Percentiles rank a stretch among this genome's conserved stretches.
Conservation (phyloP, 768 basidiomycete genomes). For the Pisolithus sp. region DNA sequence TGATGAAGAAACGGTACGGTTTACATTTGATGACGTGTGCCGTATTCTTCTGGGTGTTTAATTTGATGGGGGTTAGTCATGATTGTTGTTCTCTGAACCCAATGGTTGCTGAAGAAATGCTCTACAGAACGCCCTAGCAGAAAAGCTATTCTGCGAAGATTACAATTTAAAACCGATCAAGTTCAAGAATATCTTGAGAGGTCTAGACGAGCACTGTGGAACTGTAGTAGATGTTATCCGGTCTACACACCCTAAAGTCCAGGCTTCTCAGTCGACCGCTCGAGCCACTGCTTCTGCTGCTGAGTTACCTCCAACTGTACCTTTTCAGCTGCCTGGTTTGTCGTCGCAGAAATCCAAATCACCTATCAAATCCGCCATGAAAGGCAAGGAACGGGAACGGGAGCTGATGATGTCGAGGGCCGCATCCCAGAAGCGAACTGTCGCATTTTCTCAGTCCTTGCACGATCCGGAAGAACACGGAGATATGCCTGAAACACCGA, state of each 20-base stretch:
- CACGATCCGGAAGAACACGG: constrained; percentile 15
- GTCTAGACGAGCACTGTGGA: constrained; percentile 23
- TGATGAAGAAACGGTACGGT: constrained; percentile 16
- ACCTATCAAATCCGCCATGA: constrained; percentile 14
- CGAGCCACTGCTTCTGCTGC: not conserved
- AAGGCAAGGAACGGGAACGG: constrained; percentile 10
- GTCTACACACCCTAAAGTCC: constrained; percentile 4
- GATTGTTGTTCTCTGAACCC: not conserved
- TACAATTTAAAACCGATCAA: constrained; percentile 10
- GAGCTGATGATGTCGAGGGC: constrained; percentile 23
- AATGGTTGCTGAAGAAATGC: not conserved
- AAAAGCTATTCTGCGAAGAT: constrained; percentile 12
- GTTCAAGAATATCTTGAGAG: constrained; percentile 15
- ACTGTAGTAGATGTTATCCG: constrained; percentile 19
- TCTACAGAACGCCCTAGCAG: constrained; percentile 18
- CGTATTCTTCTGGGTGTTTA: constrained; percentile 43
- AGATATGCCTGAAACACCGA: constrained; percentile 35
- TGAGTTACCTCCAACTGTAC: not conserved
- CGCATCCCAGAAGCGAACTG: constrained; percentile 33
- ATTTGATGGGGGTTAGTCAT: constrained; percentile 31
- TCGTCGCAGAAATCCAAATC: constrained; percentile 13
- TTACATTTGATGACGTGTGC: constrained; percentile 26
- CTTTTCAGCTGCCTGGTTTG: not conserved
- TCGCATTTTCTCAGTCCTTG: constrained; percentile 10
- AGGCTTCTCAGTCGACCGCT: not conserved